Conservation (phyloP, 129 eudicot genomes). For the Daucus carota region DNA sequence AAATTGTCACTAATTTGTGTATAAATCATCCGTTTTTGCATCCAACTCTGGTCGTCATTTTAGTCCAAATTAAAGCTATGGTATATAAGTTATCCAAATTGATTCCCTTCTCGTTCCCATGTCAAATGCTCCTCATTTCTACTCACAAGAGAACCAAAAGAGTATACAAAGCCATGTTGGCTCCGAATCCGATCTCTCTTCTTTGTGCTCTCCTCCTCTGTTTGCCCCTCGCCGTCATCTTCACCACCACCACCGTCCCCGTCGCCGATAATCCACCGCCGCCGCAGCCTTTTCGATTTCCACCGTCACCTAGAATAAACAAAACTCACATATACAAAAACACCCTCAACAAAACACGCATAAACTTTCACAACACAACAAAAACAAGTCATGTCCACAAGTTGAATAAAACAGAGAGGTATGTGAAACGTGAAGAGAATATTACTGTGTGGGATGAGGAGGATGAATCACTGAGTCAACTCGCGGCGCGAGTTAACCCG, state of each 20-base stretch:
- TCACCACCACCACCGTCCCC: constrained; percentile 50
- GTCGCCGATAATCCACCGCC: constrained; percentile 12
- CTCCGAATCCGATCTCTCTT: constrained; percentile 74
- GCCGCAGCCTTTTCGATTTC: not conserved
- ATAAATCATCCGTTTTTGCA: too few species aligned
- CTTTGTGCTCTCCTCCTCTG: constrained; percentile 78
- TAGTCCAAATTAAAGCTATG: too few species aligned
- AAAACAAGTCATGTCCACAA: not conserved
- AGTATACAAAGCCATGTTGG: constrained; percentile 16
- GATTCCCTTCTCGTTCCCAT: not conserved
- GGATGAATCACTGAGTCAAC: constrained; percentile 22
- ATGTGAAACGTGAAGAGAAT: not conserved
- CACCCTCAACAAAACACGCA: too few species aligned
- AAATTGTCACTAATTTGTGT: too few species aligned
- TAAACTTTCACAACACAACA: not conserved
- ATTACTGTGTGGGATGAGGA: constrained; percentile 12
- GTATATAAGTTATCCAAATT: too few species aligned
- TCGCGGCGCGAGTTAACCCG: constrained; percentile 46
- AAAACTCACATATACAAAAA: not conserved
- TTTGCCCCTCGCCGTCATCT: constrained; percentile 66
- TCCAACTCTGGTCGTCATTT: too few species aligned
- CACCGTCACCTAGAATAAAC: not conserved
- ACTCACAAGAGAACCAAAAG: not conserved
- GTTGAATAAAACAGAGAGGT: not conserved
- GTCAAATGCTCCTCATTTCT: not conserved